Percentiles rank a stretch among this genome's conserved stretches.
phyloP scores from a whole-genome alignment of 148 eudicot species.

The Camellia japonica region DNA sequence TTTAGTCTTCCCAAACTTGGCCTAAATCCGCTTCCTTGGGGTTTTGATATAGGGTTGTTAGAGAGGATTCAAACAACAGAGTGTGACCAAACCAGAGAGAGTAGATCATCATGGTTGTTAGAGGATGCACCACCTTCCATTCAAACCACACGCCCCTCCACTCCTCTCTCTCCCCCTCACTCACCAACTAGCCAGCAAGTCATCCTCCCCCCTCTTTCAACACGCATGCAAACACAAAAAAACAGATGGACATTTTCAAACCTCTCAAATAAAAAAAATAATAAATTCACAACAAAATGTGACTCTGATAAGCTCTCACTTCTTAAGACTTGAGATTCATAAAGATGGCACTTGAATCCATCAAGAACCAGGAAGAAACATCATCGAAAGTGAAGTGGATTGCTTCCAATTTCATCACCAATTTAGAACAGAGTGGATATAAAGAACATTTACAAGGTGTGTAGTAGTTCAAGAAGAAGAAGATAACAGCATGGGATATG shows the following conservation, averaged over 20 bases:
- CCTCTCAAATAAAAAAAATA: not conserved
- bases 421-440: not conserved
- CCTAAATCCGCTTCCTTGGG: not conserved
- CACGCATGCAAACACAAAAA: not conserved
- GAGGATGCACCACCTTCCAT: constrained; percentile 16
- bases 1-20: too few species aligned
- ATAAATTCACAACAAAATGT: not conserved
- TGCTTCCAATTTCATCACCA: not conserved
- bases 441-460: constrained; percentile 9
- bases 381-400: not conserved
- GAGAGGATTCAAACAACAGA: not conserved
- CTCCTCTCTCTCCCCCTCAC: not conserved
- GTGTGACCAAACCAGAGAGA: not conserved
- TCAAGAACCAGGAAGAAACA: not conserved
- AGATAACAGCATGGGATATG: constrained; percentile 25
- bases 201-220: constrained; percentile 6
- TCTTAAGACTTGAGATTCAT: not conserved
- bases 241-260: not conserved
- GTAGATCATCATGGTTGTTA: too few species aligned
- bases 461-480: not conserved
- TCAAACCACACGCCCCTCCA: constrained; percentile 16
- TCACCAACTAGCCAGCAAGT: constrained; percentile 26
- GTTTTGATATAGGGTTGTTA: not conserved
- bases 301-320: not conserved
- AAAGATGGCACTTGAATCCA: not conserved